Conservation (phyloP, 768 basidiomycete species). For the Tricholoma hemisulphureum region DNA sequence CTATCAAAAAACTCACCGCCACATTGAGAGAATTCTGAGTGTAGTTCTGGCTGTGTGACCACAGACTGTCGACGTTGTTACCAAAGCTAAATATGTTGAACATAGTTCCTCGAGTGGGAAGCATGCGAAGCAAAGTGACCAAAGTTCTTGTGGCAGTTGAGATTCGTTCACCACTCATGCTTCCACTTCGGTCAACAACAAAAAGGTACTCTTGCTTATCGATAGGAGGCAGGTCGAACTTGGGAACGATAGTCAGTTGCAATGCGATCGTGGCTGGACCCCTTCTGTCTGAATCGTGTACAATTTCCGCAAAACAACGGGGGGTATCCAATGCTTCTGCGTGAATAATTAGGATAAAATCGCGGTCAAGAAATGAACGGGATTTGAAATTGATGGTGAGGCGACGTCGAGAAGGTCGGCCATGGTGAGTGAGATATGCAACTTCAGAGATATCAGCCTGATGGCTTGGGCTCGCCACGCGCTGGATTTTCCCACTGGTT, state of each 20-base stretch:
- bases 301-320: conserved; percentile 53
- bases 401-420: conserved; percentile 38
- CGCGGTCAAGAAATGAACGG: conserved; percentile 38
- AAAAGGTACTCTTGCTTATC: conserved; percentile 57
- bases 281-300: conserved; percentile 19
- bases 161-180: conserved; percentile 45
- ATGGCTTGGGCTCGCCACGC: conserved; percentile 46
- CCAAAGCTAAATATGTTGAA: conserved; percentile 68
- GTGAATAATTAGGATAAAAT: conserved; percentile 51
- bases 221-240: conserved; percentile 42
- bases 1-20: conserved; percentile 34
- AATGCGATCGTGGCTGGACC: conserved; percentile 41
- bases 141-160: conserved; percentile 49
- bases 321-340: conserved; percentile 52
- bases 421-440: conserved; percentile 34
- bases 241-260: conserved; percentile 56
- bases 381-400: conserved; percentile 42
- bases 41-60: conserved; percentile 34
- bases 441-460: conserved; percentile 26
- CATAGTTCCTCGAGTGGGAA: conserved; percentile 39
- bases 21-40: conserved; percentile 27
- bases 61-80: conserved; percentile 24
- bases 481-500: conserved; percentile 43
- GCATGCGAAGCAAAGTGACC: conserved; percentile 44
- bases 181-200: conserved; percentile 56